phyloP scores from a whole-genome alignment of 306 rosid species.

The Herpetospermum pedunculosum region DNA sequence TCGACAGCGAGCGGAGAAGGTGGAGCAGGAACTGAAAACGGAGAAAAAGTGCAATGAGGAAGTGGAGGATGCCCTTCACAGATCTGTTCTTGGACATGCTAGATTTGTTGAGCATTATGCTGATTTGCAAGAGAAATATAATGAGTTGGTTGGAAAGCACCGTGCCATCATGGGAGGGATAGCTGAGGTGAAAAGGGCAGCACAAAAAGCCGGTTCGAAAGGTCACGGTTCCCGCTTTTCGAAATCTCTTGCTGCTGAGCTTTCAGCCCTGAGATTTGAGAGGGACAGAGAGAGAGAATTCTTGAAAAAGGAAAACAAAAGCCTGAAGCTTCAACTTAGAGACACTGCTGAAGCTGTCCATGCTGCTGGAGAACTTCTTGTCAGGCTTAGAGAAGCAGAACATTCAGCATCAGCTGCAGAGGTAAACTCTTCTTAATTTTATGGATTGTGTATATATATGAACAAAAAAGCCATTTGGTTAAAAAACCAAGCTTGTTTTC shows the following conservation, averaged over 20 bases:
- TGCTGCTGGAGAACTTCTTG: constrained; percentile 96
- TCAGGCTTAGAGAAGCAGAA: constrained; percentile 89
- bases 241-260: constrained; percentile 80
- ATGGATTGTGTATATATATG: neutral
- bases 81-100: constrained; percentile 81
- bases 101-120: constrained; percentile 88
- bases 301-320: constrained; percentile 70
- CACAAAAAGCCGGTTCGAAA: constrained; percentile 64
- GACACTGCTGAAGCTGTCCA: constrained; percentile 99
- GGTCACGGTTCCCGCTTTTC: constrained; percentile 79
- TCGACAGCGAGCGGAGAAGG: constrained; percentile 55
- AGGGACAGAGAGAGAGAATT: constrained; percentile 82
- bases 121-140: constrained; percentile 83
- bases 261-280: constrained; percentile 74
- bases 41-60: constrained; percentile 77
- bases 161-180: constrained; percentile 84
- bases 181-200: constrained; percentile 82
- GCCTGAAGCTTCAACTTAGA: constrained; percentile 76
- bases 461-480: neutral
- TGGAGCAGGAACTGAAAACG: constrained; percentile 51
- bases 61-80: constrained; percentile 70
- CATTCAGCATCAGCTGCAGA: constrained; percentile 60
- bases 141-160: constrained; percentile 61
- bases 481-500: neutral
- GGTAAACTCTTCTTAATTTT: constrained; percentile 35